Percentiles rank a stretch among this genome's conserved stretches.
Evolutionary conservation across 306 rosid genomes (phyloP).

Genomic region (Quercus gilva): DNA sequence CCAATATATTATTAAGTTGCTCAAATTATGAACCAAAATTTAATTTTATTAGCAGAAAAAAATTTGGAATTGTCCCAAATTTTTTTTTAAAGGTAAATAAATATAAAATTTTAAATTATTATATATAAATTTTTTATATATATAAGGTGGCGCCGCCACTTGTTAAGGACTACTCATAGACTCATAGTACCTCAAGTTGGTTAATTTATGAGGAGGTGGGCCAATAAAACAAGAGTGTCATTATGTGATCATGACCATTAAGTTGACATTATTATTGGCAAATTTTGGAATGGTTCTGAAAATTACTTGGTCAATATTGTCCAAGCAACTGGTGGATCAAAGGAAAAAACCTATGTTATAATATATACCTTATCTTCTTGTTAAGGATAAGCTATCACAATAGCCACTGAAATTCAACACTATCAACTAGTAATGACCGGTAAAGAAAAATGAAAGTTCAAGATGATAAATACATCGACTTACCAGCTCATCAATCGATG

Average conservation of each 20-base stretch:
- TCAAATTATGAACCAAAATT: too few relatives aligned
- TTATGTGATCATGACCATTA: background rate
- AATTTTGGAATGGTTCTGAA: background rate
- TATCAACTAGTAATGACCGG: background rate
- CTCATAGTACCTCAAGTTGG: background rate
- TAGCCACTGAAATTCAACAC: slow-evolving; percentile 16
- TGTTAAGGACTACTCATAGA: too few relatives aligned
- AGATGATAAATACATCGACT: background rate
- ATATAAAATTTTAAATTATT: too few relatives aligned
- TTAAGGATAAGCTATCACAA: slow-evolving; percentile 24
- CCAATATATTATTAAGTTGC: too few relatives aligned
- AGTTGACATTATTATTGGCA: background rate
- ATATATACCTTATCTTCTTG: background rate
- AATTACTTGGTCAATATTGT: slow-evolving; percentile 6
- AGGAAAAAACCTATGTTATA: too few relatives aligned
- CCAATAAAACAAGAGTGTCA: background rate
- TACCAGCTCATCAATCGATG: too few relatives aligned
- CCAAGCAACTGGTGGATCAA: background rate
- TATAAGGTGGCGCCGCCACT: too few relatives aligned
- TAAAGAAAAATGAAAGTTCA: background rate
- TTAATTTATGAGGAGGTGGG: background rate
- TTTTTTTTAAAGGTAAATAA: too few relatives aligned
- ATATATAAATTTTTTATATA: too few relatives aligned
- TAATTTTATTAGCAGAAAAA: too few relatives aligned
- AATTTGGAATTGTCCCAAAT: too few relatives aligned